Percentiles rank a stretch among this genome's conserved stretches.
Conservation (phyloP, 495 filamentous ascomycete genomes). For the Penicillium crystallinum region DNA sequence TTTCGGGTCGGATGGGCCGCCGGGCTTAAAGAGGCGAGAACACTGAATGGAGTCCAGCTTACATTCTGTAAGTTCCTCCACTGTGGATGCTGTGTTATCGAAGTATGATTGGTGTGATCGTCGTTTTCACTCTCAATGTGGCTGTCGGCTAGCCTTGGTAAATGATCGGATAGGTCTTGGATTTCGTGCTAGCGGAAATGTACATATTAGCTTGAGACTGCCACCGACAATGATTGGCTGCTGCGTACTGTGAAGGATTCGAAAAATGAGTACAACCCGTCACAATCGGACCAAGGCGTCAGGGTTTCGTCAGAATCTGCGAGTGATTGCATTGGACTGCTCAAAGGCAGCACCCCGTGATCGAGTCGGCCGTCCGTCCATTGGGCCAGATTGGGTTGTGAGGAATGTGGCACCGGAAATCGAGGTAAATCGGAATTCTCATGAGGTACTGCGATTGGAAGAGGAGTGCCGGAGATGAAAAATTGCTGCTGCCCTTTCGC, state of each 20-base stretch:
- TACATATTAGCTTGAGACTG: background rate
- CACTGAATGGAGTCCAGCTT: background rate
- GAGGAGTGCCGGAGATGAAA: background rate
- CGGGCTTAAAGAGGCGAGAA: background rate
- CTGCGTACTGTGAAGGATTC: background rate
- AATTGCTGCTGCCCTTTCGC: background rate
- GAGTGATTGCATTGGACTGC: background rate
- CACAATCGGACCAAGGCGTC: background rate
- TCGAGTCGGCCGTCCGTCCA: background rate
- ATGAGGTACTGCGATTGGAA: background rate
- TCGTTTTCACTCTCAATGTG: background rate
- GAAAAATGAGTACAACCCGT: background rate
- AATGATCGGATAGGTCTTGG: background rate
- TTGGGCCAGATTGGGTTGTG: background rate
- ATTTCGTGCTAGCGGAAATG: background rate
- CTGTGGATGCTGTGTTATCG: background rate
- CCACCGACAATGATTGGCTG: background rate
- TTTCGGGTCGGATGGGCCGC: background rate
- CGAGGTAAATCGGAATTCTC: background rate
- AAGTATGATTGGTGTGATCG: background rate
- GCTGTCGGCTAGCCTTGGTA: background rate
- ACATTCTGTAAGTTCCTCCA: background rate
- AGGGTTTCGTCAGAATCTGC: background rate
- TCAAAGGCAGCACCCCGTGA: background rate
- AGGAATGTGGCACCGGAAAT: background rate